A percentile compares a stretch with the other conserved stretches of the same genome.
These are phyloP conservation scores for Mycena belliarum DNA, from an alignment of 768 basidiomycete genomes.

Conservation along the genomic window DNA sequence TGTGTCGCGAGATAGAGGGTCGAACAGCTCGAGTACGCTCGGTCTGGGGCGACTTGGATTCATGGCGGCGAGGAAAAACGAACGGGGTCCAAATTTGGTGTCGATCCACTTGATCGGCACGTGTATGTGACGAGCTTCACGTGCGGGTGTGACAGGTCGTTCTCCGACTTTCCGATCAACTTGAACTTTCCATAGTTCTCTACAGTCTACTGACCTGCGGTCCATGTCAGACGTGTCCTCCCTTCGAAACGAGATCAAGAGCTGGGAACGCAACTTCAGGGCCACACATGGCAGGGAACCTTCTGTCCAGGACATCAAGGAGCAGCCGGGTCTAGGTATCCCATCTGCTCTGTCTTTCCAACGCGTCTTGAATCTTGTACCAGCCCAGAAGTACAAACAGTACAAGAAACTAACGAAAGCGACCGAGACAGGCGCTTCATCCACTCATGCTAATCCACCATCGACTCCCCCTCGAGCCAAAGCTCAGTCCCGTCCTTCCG, in stretches of 20 bases:
- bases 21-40: slow-evolving; percentile 52
- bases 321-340: slow-evolving; percentile 63
- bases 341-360: slow-evolving; percentile 11
- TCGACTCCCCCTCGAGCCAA: slow-evolving; percentile 44
- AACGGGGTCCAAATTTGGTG: background rate
- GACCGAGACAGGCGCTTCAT: slow-evolving; percentile 20
- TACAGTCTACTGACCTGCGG: too few relatives aligned
- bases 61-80: slow-evolving; percentile 26
- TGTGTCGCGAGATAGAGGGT: slow-evolving; percentile 41
- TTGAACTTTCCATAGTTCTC: too few relatives aligned
- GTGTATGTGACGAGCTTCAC: background rate
- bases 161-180: too few relatives aligned
- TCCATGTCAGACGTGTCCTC: slow-evolving; percentile 45
- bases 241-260: slow-evolving; percentile 71
- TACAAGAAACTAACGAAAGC: slow-evolving; percentile 76
- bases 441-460: slow-evolving; percentile 26
- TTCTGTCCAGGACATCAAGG: slow-evolving; percentile 70
- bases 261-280: slow-evolving; percentile 75
- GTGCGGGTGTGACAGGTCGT: too few relatives aligned
- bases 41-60: slow-evolving; percentile 44
- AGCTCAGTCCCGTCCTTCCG: slow-evolving; percentile 30
- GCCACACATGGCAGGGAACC: slow-evolving; percentile 56
- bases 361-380: slow-evolving; percentile 20
- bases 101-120: too few relatives aligned
- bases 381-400: slow-evolving; percentile 78